Evolutionary conservation across 257 asterid genomes (phyloP).

Genomic region (Solanum arcanum): DNA sequence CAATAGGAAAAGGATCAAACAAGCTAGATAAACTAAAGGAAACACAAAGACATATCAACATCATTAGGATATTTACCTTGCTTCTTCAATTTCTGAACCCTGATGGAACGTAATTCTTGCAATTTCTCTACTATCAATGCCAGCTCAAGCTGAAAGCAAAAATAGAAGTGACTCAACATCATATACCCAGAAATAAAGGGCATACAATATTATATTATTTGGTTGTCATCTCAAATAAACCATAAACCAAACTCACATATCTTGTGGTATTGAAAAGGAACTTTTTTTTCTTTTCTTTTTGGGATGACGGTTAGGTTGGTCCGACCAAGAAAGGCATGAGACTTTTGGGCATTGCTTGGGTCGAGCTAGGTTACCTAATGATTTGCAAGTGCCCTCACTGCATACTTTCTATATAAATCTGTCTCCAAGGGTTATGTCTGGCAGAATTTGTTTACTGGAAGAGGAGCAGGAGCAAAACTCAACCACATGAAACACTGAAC

Average conservation of each 20-base stretch:
- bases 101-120: conserved; percentile 79
- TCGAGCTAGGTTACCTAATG: not conserved
- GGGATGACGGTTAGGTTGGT: not conserved
- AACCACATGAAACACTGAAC: not conserved
- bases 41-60: not conserved
- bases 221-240: not conserved
- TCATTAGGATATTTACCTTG: conserved; percentile 45
- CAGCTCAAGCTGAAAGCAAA: conserved; percentile 69
- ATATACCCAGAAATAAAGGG: not conserved
- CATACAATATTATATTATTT: not conserved
- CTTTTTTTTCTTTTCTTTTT: not conserved
- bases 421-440: not conserved
- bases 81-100: conserved; percentile 83
- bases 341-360: not conserved
- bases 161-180: not conserved
- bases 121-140: conserved; percentile 85
- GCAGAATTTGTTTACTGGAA: not conserved
- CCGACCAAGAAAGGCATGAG: not conserved
- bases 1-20: not conserved
- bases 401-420: not conserved
- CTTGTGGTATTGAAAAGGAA: not conserved
- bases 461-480: not conserved
- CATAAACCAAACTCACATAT: not conserved
- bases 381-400: not conserved
- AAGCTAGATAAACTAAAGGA: not conserved